A percentile compares a stretch with the other conserved stretches of the same genome.
phyloP scores from a whole-genome alignment of 2,329 filamentous ascomycete species.

The Botrytis squamosa region DNA sequence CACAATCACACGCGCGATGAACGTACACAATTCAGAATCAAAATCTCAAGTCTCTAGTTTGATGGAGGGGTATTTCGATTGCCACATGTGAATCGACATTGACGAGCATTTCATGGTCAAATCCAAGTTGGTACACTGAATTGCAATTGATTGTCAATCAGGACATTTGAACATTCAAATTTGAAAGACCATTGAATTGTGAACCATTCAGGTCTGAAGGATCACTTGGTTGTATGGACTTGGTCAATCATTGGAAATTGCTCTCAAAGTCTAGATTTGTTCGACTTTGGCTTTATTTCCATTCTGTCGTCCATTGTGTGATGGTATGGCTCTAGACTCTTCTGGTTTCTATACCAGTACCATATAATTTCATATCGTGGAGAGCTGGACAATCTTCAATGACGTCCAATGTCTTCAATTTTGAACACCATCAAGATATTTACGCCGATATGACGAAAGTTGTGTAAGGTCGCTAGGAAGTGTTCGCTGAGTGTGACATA shows the following conservation, averaged over 20 bases:
- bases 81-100: background rate
- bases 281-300: background rate
- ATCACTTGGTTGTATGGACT: background rate
- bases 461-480: conserved; percentile 7
- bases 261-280: background rate
- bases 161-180: background rate
- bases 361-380: background rate
- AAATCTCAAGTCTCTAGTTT: background rate
- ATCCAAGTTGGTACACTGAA: background rate
- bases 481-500: conserved; percentile 12
- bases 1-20: background rate
- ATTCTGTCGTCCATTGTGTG: background rate
- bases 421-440: background rate
- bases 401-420: conserved; percentile 17
- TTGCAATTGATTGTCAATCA: background rate
- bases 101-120: background rate
- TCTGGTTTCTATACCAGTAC: background rate
- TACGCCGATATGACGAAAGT: conserved; percentile 10
- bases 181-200: background rate
- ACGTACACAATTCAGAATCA: background rate
- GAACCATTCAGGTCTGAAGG: background rate
- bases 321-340: background rate
- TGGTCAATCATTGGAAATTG: background rate
- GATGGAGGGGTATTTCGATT: background rate
- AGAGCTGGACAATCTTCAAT: conserved; percentile 6